A percentile compares a stretch with the other conserved stretches of the same genome.
Evolutionary conservation across 805 yeast genomes (phyloP).

Genomic region (Saccharomycopsis guyanensis): DNA sequence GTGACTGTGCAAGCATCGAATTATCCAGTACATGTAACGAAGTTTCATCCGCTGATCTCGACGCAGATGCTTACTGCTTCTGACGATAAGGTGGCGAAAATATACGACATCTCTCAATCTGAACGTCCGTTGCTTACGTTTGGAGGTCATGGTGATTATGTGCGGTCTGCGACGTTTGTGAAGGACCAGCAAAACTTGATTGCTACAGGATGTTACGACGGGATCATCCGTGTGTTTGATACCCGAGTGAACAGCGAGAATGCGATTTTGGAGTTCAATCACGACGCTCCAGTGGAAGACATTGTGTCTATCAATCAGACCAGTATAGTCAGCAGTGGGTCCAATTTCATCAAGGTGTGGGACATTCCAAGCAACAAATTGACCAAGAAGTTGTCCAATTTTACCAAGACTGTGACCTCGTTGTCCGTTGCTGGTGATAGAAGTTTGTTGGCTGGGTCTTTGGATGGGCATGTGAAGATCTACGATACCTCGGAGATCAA

Average conservation of each 20-base stretch:
- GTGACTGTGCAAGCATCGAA: slow-evolving; percentile 76
- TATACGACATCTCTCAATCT: slow-evolving; percentile 81
- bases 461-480: slow-evolving; percentile 96
- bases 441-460: slow-evolving; percentile 86
- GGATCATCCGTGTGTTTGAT: slow-evolving; percentile 76
- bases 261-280: slow-evolving; percentile 55
- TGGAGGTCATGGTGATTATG: slow-evolving; percentile 66
- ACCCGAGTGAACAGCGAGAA: slow-evolving; percentile 45
- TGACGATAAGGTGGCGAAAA: slow-evolving; percentile 76
- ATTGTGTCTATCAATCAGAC: slow-evolving; percentile 68
- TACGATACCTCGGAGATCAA: slow-evolving; percentile 65
- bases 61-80: slow-evolving; percentile 80
- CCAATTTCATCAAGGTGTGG: slow-evolving; percentile 82
- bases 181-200: slow-evolving; percentile 70
- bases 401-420: slow-evolving; percentile 90
- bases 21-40: slow-evolving; percentile 89
- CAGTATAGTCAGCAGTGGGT: slow-evolving; percentile 74
- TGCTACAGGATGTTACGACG: slow-evolving; percentile 95
- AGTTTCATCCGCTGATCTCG: slow-evolving; percentile 72
- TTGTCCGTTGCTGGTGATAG: slow-evolving; percentile 64
- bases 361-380: slow-evolving; percentile 67
- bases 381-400: slow-evolving; percentile 68
- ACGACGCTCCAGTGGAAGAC: slow-evolving; percentile 78
- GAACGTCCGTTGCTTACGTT: slow-evolving; percentile 65
- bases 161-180: slow-evolving; percentile 72